Base-by-base conservation (phyloP, 2,329 filamentous ascomycete species). In the Fusarium verrucosum region DNA sequence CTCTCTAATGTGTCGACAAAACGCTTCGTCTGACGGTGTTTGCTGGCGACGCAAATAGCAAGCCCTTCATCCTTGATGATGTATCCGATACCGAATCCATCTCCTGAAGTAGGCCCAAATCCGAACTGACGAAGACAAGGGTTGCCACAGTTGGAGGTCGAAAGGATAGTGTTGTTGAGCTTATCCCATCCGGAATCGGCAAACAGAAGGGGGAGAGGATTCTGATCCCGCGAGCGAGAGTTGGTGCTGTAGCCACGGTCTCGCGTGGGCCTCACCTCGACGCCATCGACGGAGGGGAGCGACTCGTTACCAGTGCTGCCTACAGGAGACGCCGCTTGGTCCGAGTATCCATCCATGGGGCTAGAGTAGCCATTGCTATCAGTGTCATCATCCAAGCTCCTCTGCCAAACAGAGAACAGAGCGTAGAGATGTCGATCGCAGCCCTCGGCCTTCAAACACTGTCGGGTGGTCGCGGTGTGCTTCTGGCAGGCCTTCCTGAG, bases 61-160 rank as follows among this genome's bases (percentile, higher is more conserved):
- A 98, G 91, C 44, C 87, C 86, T 17, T 78, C 76, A 23, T 78
- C 76, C 78, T 99, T 99, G 85, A 99, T 97, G 72, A 99, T 98
- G 80, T 99, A 99, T 4, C 95, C 95, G 53, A 99, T 97, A 26
- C 95, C 95, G 73, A 98, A 98, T 0, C 95, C 95, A 67, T 97
- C 93, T 3, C 89, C 94, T 1, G 92, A 94, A 0, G 94, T 96
- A 2, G 95, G 95, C 0, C 95, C 95, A 74, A 99, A 99, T 5
- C 95, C 95, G 72, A 99, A 99, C 71, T 98, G 94, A 3, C 95
- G 89, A 17, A 99, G 87, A 0, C 90, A 92, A 0, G 95, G 95
- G 77, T 98, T 99, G 58, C 95, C 95, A 77, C 95, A 99, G 82
- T 99, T 99, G n/a, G 94, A 97, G 0, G 95, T 98, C 8, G 92